Percentiles rank a stretch among this genome's conserved stretches.
Evolutionary conservation across 768 basidiomycete species (phyloP).

Genomic region (Termitomyces sp.): DNA sequence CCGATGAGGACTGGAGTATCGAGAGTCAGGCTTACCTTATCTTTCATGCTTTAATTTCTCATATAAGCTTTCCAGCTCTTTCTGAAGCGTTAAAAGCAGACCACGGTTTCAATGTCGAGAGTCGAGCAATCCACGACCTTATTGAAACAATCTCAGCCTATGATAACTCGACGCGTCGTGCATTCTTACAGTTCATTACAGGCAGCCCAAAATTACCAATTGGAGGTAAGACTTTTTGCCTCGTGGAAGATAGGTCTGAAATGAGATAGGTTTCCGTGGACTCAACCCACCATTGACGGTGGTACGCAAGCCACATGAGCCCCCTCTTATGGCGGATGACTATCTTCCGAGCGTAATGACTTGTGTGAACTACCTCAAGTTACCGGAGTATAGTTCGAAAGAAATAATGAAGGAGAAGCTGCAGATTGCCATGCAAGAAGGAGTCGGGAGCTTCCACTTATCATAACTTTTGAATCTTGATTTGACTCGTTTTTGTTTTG

Average conservation of each 20-base stretch:
- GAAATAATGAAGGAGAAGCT: constrained; percentile 82
- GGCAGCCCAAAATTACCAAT: constrained; percentile 96
- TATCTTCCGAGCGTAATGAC: constrained; percentile 99
- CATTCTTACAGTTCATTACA: constrained; percentile 94
- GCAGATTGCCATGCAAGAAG: constrained; percentile 83
- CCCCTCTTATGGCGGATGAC: constrained; percentile 86
- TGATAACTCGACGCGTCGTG: constrained; percentile 67
- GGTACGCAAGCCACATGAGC: constrained; percentile 94
- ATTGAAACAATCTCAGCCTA: constrained; percentile 84
- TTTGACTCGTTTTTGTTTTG: constrained; percentile 8
- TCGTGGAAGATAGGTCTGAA: background rate
- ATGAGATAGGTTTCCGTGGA: constrained; percentile 77
- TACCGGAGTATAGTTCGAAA: constrained; percentile 92
- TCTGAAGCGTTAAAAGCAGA: constrained; percentile 92
- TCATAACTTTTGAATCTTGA: constrained; percentile 49
- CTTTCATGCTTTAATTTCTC: constrained; percentile 6
- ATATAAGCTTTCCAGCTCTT: constrained; percentile 49
- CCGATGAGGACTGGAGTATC: constrained; percentile 94
- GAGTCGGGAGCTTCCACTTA: constrained; percentile 95
- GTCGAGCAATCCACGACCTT: constrained; percentile 83
- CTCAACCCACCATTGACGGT: constrained; percentile 93
- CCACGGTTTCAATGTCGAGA: constrained; percentile 96
- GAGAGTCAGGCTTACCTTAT: constrained; percentile 60
- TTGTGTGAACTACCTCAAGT: constrained; percentile 93
- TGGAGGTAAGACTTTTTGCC: constrained; percentile 57